Evolutionary conservation across 106 monocot genomes (phyloP), one percentile per base, ranked within the genome.

Genomic region (Dendrobium chrysotoxum): DNA sequence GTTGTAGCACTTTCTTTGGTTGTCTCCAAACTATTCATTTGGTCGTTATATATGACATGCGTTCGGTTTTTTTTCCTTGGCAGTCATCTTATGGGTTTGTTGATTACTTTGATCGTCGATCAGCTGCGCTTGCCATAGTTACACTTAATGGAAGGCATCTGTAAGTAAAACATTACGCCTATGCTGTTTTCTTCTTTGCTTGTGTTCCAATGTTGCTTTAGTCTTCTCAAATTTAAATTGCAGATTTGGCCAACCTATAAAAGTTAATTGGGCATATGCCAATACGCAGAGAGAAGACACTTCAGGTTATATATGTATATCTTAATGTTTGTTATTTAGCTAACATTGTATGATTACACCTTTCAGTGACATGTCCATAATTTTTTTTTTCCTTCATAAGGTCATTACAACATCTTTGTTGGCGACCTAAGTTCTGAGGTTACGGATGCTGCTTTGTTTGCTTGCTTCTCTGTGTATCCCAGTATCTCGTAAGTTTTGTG

Each of bases 191-290:
- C 10, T 21, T 28, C 13, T 15, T 40, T 74, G 0, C 5, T 40
- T 11, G 20, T n/a, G 21, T n/a, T 41, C 40, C 17, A 40, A 7
- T 39, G 21, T 74, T 74, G 3, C 38, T 40, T 61, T 20, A 23
- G 18, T 18, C 39, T 5, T 40, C 9, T 42, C 8, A 42, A 74
- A 74, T 57, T 50, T 61, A 72, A 41, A 78, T 28, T 83, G 72
- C 78, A 83, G 83, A 40, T 94, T 90, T 90, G 91, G 94, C 18
- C 94, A 94, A 78, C 90, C 94, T 71, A 90, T 94, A 23, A 94
- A 92, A 83, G 94, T 94, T 65, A 94, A 94, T 72, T 94, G 94
- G 94, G 94, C 94, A 77, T 94, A 94, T 88, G 89, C 94, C n/a
- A 94, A 89, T 85, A 81, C 78, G 39, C 94, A 94, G 78, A 92